Evolutionary conservation across 2,329 filamentous ascomycete species (phyloP).

Genomic region (Didymellaceae sp.): DNA sequence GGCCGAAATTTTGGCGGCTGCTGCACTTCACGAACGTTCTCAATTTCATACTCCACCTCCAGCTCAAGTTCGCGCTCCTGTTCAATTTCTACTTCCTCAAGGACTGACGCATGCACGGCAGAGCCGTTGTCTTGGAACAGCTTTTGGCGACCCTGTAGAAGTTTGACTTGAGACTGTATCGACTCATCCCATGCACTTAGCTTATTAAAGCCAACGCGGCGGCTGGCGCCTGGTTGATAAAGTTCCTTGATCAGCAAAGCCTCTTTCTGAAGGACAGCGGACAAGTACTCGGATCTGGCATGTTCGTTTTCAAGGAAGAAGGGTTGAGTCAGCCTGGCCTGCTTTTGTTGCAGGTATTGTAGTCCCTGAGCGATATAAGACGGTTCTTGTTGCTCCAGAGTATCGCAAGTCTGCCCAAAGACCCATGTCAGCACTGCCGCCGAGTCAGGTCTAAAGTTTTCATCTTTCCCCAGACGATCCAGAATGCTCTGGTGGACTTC

Average conservation of each 20-base stretch:
- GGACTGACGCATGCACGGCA: slow-evolving; percentile 55
- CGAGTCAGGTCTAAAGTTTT: slow-evolving; percentile 6
- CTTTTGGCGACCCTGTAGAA: slow-evolving; percentile 46
- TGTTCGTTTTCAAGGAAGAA: slow-evolving; percentile 48
- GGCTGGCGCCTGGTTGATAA: slow-evolving; percentile 54
- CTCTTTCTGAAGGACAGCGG: slow-evolving; percentile 59
- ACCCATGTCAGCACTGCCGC: slow-evolving; percentile 57
- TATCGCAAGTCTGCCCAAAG: slow-evolving; percentile 67
- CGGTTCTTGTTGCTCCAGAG: slow-evolving; percentile 64
- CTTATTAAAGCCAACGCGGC: slow-evolving; percentile 13
- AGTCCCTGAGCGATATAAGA: slow-evolving; percentile 66
- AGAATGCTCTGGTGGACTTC: slow-evolving; percentile 69
- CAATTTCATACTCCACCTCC: slow-evolving; percentile 56
- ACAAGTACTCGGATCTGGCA: slow-evolving; percentile 52
- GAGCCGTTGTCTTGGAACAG: slow-evolving; percentile 54
- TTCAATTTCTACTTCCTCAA: slow-evolving; percentile 61
- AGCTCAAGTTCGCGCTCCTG: slow-evolving; percentile 59
- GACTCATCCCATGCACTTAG: slow-evolving; percentile 22
- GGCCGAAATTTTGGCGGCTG: slow-evolving; percentile 52
- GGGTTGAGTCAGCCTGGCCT: slow-evolving; percentile 56
- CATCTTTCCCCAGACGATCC: slow-evolving; percentile 26
- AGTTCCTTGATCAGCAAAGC: slow-evolving; percentile 64
- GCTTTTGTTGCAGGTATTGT: slow-evolving; percentile 64
- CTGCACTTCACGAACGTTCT: slow-evolving; percentile 61
- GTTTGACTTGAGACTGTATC: slow-evolving; percentile 40